These are phyloP conservation scores for Trifolium subterraneum DNA, from an alignment of 306 rosid species.

Conservation along the genomic window DNA sequence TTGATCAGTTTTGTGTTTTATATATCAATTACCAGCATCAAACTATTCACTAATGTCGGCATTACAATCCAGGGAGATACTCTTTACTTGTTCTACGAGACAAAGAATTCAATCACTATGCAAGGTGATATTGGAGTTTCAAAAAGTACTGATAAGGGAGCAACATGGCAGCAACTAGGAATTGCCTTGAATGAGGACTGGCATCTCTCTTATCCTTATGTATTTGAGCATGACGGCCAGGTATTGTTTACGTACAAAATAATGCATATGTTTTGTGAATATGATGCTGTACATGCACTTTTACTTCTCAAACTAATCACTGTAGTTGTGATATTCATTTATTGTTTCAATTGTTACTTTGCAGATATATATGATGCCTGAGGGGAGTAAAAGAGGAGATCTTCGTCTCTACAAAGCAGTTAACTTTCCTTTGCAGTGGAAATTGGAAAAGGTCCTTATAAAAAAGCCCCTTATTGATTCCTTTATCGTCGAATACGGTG, in stretches of 20 bases:
- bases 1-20: slow-evolving; percentile 6
- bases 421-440: slow-evolving; percentile 87
- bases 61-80: slow-evolving; percentile 66
- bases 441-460: slow-evolving; percentile 71
- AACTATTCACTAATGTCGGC: slow-evolving; percentile 36
- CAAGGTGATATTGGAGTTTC: slow-evolving; percentile 99
- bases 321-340: slow-evolving; percentile 33
- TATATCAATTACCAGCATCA: slow-evolving; percentile 10
- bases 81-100: slow-evolving; percentile 83
- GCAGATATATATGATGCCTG: slow-evolving; percentile 98
- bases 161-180: slow-evolving; percentile 91
- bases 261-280: slow-evolving; percentile 16
- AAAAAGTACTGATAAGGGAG: slow-evolving; percentile 89
- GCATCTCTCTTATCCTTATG: slow-evolving; percentile 97
- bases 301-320: slow-evolving; percentile 17
- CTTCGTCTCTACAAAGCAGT: slow-evolving; percentile 87
- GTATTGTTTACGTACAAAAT: slow-evolving; percentile 51
- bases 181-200: slow-evolving; percentile 90
- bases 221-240: slow-evolving; percentile 74
- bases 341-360: slow-evolving; percentile 33
- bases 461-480: slow-evolving; percentile 91
- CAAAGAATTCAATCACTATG: slow-evolving; percentile 80
- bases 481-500: slow-evolving; percentile 60
- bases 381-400: slow-evolving; percentile 82
- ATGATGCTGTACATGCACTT: slow-evolving; percentile 1